Evolutionary conservation across 2,329 filamentous ascomycete species (phyloP), one percentile per base, ranked within the genome.

Genomic region (Hypoxylon sp.): DNA sequence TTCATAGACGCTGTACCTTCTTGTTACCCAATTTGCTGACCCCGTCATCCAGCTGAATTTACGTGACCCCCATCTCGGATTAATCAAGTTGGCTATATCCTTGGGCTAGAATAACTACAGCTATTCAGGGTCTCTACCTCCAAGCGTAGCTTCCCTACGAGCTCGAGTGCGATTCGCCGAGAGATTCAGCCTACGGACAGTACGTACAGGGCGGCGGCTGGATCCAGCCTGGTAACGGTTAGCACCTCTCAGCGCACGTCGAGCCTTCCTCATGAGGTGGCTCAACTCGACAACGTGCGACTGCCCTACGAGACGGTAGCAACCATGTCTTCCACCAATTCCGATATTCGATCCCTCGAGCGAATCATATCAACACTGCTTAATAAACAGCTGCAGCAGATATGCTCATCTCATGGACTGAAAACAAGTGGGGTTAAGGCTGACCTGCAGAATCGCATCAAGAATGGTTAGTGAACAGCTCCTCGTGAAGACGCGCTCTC

Each of bases 401-500:
- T 98, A 72, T 92, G 95, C 77, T 87, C 89, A 70, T 84, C 88
- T 68, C 93, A 97, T 82, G 88, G 90, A 51, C 84, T 97, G 37
- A 87, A 89, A 72, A 91, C 93, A 68, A 92, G 91, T 30, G 96
- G 96, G 20, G 91, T 96, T 76, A 99, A 99, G 84, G 89, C 90
- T 35, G 88, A 92, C 46, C 84, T 98, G 66, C 94, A 97, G 81
- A 83, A 84, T 65, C 91, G 95, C 75, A 92, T 98, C 68, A 88
- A 91, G 70, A 84, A 88, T 66, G 88, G 96, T 70, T 33, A 70
- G 68, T 68, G 53, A 17, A 35, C 7, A 17, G 53, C 30, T 8
- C 13, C n/a, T 27, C 14, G 20, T 11, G 30, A 61, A 33, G 17
- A 17, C 14, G 31, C 27, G 2, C 35, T n/a, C 17, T 31, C 30